Evolutionary conservation across 306 rosid species (phyloP), one percentile per base, ranked within the genome.

Genomic region (Cucumis sativus): DNA sequence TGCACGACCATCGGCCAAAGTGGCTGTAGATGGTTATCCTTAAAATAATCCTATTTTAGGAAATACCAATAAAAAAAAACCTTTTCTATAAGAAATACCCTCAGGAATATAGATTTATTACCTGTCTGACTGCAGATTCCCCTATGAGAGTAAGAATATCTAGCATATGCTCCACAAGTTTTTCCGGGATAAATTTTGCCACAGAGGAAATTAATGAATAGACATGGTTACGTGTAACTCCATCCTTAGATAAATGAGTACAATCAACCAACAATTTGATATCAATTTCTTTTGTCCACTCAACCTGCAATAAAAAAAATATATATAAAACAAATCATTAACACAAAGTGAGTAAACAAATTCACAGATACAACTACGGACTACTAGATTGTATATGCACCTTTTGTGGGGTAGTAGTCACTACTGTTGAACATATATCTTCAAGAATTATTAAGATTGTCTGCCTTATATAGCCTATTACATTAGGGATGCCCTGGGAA

Each of bases 81-180:
- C 17, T 47, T 47, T 12, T 47, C 1, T 0, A 47, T 47, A 47
- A 47, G 54, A 47, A 47, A 47, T 47, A 47, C 54, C 54, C 54
- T 12, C 71, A 37, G 23, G 49, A 68, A 20, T 52, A 69, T 10
- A 21, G 33, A 54, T 23, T 45, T 45, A 11, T 69, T 37, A 94
- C 98, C 97, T 94, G 98, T 21, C 88, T 80, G 74, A 92, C 85
- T 16, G 95, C 79, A 47, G 98, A 86, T 85, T 92, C 87, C 45
- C 97, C 96, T 25, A 90, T 80, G 79, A 89, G 87, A 28, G 85
- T 79, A 63, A 94, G 82, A 80, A 94, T 86, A 78, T 90, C 96
- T 51, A 80, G 87, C 78, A 90, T 71, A 85, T 92, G 89, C 79
- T 79, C 92, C 40, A 84, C 79, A 82, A 89, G 85, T 60, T 75